Base-by-base conservation (phyloP, 768 basidiomycete species). In the Leccinum disarticulatum region DNA sequence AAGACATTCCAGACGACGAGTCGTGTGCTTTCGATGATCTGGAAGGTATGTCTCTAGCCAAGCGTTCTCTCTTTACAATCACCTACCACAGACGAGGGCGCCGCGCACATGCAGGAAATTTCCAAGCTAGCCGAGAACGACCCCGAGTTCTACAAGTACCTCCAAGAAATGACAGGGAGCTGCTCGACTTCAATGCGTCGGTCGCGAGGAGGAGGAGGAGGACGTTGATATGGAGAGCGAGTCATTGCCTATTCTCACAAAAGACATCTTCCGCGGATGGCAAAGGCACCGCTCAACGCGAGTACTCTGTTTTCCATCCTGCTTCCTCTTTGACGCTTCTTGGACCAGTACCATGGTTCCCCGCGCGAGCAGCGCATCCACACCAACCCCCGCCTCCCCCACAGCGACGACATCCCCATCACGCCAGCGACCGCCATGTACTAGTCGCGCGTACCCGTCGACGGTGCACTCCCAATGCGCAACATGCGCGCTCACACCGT, bases 81-180 rank as follows among this genome's bases (percentile, higher is more conserved):
- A 22, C 22, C 22, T 22, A 43, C 53, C 55, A 30, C 70, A 87
- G 90, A 88, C 55, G 89, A 91, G 57, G 92, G 88, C 27, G 78
- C 79, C 55, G 74, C 79, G 5, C 96, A 98, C 78, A 77, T 93
- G 60, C 74, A 86, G 49, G 91, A 96, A 57, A 82, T 99, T 14
- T 87, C 91, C 38, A 87, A 91, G 69, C 83, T 99, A 36, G 92
- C 92, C 2, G 90, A 96, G 74, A 94, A 93, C 72, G 96, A 99
- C 73, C 96, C 96, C n/a, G 96, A 97, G 70, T 99, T 98, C 77
- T 99, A 86, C 87, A 93, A 95, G 76, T 99, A 95, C 71, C 81
- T 99, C 3, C 89, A 95, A 77, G 93, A 98, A 95, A 99, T 69
- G 97, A 99, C 74, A 79, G 80, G 60, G 95, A 94, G 57, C 78